Base-by-base conservation (phyloP, 2,329 filamentous ascomycete species). In the Chrysoporthe deuterocubensis region DNA sequence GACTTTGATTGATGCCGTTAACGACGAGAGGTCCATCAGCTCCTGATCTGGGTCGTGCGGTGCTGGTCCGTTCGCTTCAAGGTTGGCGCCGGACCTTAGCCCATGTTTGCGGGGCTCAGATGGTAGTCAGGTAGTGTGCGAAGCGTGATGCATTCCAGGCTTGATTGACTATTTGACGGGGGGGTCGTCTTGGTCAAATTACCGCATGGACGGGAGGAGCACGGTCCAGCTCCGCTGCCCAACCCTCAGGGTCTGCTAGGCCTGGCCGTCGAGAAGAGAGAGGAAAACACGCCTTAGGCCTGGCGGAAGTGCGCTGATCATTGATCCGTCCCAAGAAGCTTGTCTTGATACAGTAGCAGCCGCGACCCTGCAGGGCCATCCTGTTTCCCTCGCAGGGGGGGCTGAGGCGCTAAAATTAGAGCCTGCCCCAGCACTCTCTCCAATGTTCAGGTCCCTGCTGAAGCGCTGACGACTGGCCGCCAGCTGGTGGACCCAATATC, bases 71-170 rank as follows among this genome's bases (percentile, higher is more conserved):
- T 64, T 63, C 34, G 46, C 61, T 61, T 48, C 59, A 48, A 26
- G 37, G 57, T 18, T 48, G 60, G 43, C 44, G 60, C 34, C 46
- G 42, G 61, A 11, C 26, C 48, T 18, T 37, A 50, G 60, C 34
- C 46, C 44, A 63, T 62, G 40, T 62, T 48, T 64, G 67, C 57
- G 67, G 67, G 67, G 64, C 62, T 61, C 21, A 58, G 56, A 58
- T 37, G 42, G 44, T 5, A 16, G 16, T n/a, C 26, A 26, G 54
- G 6, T 9, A 37, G 14, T 8, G 34, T 42, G 57, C 57, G 26
- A 7, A 44, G 21, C n/a, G 58, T 48, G 26, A 37, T 61, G 59
- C 59, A 61, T 46, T 48, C 59, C 59, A 61, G 43, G 18, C 59
- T 26, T 32, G 57, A 32, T 60, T 44, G 37, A 60, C n/a, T 21